phyloP scores from a whole-genome alignment of 345 rosid genomes.

The Cochlearia excelsa region DNA sequence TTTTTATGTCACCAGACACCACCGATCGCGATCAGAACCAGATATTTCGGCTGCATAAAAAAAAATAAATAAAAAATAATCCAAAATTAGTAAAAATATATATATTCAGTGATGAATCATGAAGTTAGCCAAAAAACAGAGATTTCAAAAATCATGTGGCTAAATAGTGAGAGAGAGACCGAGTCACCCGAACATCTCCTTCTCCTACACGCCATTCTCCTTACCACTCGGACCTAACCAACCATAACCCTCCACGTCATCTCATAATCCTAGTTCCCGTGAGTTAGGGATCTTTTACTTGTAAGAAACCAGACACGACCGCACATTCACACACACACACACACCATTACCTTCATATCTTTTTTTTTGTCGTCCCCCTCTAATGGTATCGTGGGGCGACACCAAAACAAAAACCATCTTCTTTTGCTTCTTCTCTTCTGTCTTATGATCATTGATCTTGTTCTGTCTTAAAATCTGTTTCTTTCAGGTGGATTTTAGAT shows the following conservation, averaged over 20 bases:
- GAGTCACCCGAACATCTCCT: constrained; percentile 32
- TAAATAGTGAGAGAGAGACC: constrained; percentile 23
- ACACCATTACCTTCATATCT: background rate
- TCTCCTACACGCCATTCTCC: constrained; percentile 24
- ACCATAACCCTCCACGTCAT: constrained; percentile 29
- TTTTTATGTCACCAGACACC: constrained; percentile 1
- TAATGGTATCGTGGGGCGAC: constrained; percentile 38
- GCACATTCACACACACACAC: constrained; percentile 23
- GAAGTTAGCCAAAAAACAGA: constrained; percentile 23
- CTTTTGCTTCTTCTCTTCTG: constrained; percentile 16
- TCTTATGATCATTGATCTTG: constrained; percentile 16
- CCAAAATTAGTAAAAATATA: constrained; percentile 23
- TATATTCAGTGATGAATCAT: constrained; percentile 2
- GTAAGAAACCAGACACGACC: constrained; percentile 33
- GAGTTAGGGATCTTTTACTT: constrained; percentile 35
- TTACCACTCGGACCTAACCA: constrained; percentile 33
- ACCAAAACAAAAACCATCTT: constrained; percentile 27
- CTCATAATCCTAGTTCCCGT: constrained; percentile 30
- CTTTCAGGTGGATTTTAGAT: constrained; percentile 25
- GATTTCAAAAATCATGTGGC: constrained; percentile 28
- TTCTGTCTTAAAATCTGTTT: constrained; percentile 19
- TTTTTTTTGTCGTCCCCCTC: constrained; percentile 32
- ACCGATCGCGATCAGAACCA: constrained; percentile 26
- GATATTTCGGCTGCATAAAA: constrained; percentile 14
- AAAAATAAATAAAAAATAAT: background rate